Evolutionary conservation across 78 protist species (phyloP).

Genomic region (Ministeria vibrans): DNA sequence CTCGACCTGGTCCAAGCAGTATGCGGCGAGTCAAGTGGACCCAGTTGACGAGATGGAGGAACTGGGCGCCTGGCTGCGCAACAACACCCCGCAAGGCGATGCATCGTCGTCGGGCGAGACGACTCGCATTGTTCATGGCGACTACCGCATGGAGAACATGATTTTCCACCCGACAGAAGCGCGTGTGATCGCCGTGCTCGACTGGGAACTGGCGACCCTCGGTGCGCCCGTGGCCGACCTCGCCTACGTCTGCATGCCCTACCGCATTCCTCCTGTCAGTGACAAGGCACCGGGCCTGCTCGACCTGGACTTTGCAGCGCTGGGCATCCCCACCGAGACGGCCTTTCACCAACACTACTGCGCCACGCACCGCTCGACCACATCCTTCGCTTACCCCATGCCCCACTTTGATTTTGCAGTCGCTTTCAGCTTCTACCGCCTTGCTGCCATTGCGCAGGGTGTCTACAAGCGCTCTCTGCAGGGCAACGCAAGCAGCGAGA

Average conservation of each 20-base stretch:
- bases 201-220: conserved; percentile 74
- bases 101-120: background rate
- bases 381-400: background rate
- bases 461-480: conserved; percentile 37
- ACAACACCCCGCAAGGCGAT: background rate
- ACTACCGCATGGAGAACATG: conserved; percentile 38
- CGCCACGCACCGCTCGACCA: background rate
- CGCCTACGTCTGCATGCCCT: conserved; percentile 30
- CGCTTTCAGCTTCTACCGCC: conserved; percentile 42
- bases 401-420: conserved; percentile 1
- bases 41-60: background rate
- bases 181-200: conserved; percentile 58
- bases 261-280: conserved; percentile 20
- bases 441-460: conserved; percentile 47
- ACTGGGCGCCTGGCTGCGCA: background rate
- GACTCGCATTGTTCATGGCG: conserved; percentile 1
- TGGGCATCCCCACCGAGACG: background rate
- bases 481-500: conserved; percentile 37
- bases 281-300: background rate
- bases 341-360: background rate
- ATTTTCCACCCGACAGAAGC: conserved; percentile 55
- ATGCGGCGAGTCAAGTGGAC: background rate
- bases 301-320: background rate
- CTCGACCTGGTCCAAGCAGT: background rate
- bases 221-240: conserved; percentile 63